phyloP scores from a whole-genome alignment of 148 eudicot genomes.

The Rheum nobile region DNA sequence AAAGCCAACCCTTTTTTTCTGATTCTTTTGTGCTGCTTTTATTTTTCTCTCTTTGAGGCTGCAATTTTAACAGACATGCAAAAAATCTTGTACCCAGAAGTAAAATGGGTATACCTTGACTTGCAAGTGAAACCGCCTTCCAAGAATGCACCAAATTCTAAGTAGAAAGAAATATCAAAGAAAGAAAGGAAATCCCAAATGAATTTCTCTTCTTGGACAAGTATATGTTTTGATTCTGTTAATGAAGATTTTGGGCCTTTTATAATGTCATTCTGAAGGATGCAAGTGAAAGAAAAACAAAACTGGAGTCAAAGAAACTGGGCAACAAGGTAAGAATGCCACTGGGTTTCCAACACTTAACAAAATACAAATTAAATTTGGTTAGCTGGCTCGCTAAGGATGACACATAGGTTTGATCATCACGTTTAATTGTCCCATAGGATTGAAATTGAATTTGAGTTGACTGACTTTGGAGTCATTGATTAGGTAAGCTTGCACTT shows the following conservation, averaged over 20 bases:
- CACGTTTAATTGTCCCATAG: background rate
- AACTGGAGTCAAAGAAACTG: background rate
- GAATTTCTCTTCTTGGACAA: background rate
- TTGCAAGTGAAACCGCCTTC: background rate
- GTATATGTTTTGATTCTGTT: background rate
- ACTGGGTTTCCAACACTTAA: background rate
- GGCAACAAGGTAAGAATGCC: conserved; percentile 1
- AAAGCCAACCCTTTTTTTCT: background rate
- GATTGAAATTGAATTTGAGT: background rate
- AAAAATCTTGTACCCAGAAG: too few species aligned
- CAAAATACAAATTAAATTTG: background rate
- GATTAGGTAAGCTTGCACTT: background rate
- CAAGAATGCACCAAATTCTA: background rate
- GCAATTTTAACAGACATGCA: background rate
- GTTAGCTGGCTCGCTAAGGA: background rate
- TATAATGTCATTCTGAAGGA: background rate
- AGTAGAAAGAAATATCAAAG: background rate
- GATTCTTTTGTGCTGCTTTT: background rate
- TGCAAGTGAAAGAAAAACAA: background rate
- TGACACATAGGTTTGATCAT: background rate
- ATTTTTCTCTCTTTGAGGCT: background rate
- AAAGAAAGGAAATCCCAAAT: background rate
- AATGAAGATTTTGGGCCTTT: background rate
- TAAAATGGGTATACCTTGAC: background rate
- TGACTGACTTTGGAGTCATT: background rate